Percentiles rank a stretch among this genome's conserved stretches.
Conservation (phyloP, 192 early-diverging fungal genomes). For the Phycomyces blakesleeanus region DNA sequence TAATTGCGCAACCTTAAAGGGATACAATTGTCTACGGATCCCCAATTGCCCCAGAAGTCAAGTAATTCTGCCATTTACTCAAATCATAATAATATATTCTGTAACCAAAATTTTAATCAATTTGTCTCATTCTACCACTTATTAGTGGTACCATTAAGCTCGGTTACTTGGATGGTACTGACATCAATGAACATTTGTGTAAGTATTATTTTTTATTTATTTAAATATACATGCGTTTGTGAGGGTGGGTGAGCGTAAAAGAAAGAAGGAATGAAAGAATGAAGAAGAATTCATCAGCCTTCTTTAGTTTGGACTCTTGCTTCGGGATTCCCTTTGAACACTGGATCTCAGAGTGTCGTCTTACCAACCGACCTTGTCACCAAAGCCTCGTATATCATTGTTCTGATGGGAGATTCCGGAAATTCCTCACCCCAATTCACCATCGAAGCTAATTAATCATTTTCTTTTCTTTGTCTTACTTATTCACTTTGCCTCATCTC, state of each 20-base stretch:
- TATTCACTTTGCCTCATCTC: too few species aligned
- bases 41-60: conserved; percentile 3
- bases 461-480: too few species aligned
- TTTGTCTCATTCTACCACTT: too few species aligned
- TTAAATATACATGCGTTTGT: too few species aligned
- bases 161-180: conserved; percentile 14
- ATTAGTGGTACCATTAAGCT: conserved; percentile 16
- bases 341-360: conserved; percentile 12
- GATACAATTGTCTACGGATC: conserved; percentile 3
- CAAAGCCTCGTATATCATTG: conserved; percentile 19
- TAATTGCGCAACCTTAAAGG: neutral
- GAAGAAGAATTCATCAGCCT: too few species aligned
- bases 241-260: too few species aligned
- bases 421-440: conserved; percentile 21
- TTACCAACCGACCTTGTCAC: conserved; percentile 14
- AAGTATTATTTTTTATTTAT: too few species aligned
- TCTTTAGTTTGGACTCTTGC: conserved; percentile 5
- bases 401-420: conserved; percentile 27
- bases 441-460: conserved; percentile 2
- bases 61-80: too few species aligned
- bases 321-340: conserved; percentile 10
- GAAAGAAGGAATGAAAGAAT: too few species aligned
- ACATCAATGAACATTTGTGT: conserved; percentile 21
- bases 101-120: too few species aligned
- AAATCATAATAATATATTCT: too few species aligned